Evolutionary conservation across 2,329 filamentous ascomycete species (phyloP), one percentile per base, ranked within the genome.

Genomic region (Purpureocillium lavendulum): DNA sequence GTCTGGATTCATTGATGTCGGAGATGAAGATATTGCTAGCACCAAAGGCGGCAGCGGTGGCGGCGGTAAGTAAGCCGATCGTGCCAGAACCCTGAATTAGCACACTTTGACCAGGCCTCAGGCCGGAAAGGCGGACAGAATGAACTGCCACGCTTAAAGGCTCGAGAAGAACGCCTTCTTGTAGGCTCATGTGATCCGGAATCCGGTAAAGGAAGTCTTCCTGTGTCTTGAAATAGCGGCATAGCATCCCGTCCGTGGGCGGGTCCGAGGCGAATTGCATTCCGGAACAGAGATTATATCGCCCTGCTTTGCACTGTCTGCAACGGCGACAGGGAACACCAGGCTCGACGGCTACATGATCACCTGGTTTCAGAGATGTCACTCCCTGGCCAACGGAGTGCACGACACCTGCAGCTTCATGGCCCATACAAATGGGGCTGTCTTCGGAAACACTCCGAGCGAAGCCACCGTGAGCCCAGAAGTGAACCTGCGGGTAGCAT

Each of bases 201-300:
- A 94, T 71, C 63, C 82, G 84, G 63, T 87, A 88, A 69, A 84
- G 89, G 60, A 89, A 89, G 58, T 92, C 86, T 46, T 82, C 77
- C 1, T 86, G 83, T 12, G 87, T 67, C 9, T 69, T 55, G 65
- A 87, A 92, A 67, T 85, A 90, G 44, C 82, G 80, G 2, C 84
- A 79, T 24, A 94, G 67, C 0, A 86, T 90, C 17, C 87, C 87
- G 58, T 92, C 35, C 8, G 33, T 81, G 2, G 87, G 87, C n/a
- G 87, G 87, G 5, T 85, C 92, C 1, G 87, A 86, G 4, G 86
- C 86, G 56, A 94, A 94, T 5, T 60, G 65, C 84, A 94, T 92
- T 39, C 81, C 70, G 4, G 75, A 69, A 57, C 87, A 94, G 7
- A 92, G 73, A 57, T 92, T 90, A 67, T 92, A 92, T 51, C 77